Evolutionary conservation across 768 basidiomycete species (phyloP), one percentile per base, ranked within the genome.

Genomic region (Panus rudis): DNA sequence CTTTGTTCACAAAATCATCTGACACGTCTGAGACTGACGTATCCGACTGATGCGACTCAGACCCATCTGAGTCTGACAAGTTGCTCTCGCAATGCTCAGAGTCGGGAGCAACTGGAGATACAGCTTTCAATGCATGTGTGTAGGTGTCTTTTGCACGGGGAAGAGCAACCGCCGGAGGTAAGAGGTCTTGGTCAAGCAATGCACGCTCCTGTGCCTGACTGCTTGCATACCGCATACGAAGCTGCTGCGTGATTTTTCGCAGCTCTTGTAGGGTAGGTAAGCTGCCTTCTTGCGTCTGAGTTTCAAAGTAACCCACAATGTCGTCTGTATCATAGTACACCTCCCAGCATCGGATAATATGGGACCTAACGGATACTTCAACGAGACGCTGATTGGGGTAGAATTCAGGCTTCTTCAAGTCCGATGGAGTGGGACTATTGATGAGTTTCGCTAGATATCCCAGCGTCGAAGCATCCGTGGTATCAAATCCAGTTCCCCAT

Each of bases 401-500:
- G 28, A 10, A 10, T 10, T 30, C 28, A 30, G 28, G n/a, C 30
- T 52, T 52, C 13, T 41, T 46, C 25, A 52, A 27, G 25, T 52
- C 47, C 14, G 38, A 14, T 1, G 51, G 51, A 11, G 39, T 25
- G 21, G 41, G 47, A 8, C 50, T 28, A 3, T 39, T 33, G 5
- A 47, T 28, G 6, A 12, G 17, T 10, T 16, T 44, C 5, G 51
- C 50, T 19, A 51, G 39, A 39, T 47, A 27, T 4, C 49, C 44
- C 6, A 52, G 37, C 4, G 46, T 25, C 6, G 45, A 50, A n/a
- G 50, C 45, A 34, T 52, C 33, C n/a, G n/a, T n/a, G n/a, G 8
- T 7, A 46, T 11, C 35, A 26, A 49, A 25, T 4, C 42, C 48
- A 8, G 42, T 39, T 8, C 57, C 59, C 56, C 56, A 60, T 42